Evolutionary conservation across 306 rosid species (phyloP), one percentile per base, ranked within the genome.

Genomic region (Vigna mungo): DNA sequence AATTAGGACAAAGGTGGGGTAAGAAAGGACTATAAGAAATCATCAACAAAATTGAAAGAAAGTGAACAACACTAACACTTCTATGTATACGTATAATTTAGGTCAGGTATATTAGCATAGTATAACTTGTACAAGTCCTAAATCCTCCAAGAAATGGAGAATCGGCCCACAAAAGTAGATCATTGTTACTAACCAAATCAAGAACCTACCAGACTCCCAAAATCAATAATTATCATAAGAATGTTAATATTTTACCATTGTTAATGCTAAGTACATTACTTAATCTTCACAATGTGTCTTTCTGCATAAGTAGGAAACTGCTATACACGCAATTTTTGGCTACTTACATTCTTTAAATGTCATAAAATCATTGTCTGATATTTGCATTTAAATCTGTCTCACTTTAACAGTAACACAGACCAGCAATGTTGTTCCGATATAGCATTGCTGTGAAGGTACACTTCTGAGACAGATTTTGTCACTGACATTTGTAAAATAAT

Each of bases 401-500:
- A 18, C 23, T 34, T 53, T 48, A 16, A 20, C 0, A 13, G 48
- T 51, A 53, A 70, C 53, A 9, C 46, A 25, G 17, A 43, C 12
- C 6, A 13, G 10, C 37, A 23, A 9, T 8, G 7, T 51, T n/a
- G 55, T 61, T 36, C 48, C n/a, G 25, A 34, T 55, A 78, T 23
- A 34, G 39, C 47, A 37, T 58, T 66, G 3, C 39, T 27, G 30
- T 74, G 51, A 66, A 73, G 27, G 47, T 68, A 56, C 49, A 25
- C 34, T 36, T 4, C 9, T 23, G 16, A 12, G 49, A 3, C 15
- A 1, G 27, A 23, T 68, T 23, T 68, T 64, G 46, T 36, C n/a
- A 37, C 21, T 69, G 46, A 74, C 59, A 13, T 37, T 81, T 55
- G 20, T 14, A 27, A 17, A 67, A 66, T 64, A 56, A 55, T 47